phyloP scores from a whole-genome alignment of 495 filamentous ascomycete species.

The Talaromyces liani region DNA sequence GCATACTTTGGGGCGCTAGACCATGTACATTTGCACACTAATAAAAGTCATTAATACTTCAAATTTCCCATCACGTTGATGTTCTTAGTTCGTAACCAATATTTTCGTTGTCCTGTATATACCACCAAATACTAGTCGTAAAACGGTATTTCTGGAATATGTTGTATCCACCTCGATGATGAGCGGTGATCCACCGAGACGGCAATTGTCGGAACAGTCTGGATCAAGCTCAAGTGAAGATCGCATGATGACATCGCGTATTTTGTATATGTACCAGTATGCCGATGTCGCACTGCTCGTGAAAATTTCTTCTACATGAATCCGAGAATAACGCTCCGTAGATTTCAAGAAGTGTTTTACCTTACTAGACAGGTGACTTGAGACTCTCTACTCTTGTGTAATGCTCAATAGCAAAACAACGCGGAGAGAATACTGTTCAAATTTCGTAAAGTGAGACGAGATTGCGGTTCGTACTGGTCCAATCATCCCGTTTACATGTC shows the following conservation, averaged over 20 bases:
- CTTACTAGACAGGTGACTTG: too few relatives aligned
- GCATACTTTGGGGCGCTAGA: not conserved
- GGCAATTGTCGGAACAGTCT: not conserved
- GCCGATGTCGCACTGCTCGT: not conserved
- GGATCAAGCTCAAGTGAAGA: not conserved
- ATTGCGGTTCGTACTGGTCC: not conserved
- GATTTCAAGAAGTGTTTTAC: too few relatives aligned
- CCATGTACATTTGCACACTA: not conserved
- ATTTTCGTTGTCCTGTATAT: not conserved
- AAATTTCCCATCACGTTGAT: not conserved
- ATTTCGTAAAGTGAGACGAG: not conserved
- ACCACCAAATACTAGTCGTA: not conserved
- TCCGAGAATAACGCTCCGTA: too few relatives aligned
- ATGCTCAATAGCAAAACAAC: too few relatives aligned
- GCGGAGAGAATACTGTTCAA: too few relatives aligned
- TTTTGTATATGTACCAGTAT: not conserved
- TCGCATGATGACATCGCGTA: not conserved
- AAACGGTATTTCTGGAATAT: not conserved
- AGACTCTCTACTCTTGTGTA: too few relatives aligned
- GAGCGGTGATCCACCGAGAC: not conserved
- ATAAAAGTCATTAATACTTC: not conserved
- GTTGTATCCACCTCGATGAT: not conserved
- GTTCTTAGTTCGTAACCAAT: not conserved
- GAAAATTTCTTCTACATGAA: not conserved
- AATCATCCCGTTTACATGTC: not conserved